These are phyloP conservation scores for Plasmodium gonderi DNA, from an alignment of 169 alveolate species.

Conservation along the genomic window DNA sequence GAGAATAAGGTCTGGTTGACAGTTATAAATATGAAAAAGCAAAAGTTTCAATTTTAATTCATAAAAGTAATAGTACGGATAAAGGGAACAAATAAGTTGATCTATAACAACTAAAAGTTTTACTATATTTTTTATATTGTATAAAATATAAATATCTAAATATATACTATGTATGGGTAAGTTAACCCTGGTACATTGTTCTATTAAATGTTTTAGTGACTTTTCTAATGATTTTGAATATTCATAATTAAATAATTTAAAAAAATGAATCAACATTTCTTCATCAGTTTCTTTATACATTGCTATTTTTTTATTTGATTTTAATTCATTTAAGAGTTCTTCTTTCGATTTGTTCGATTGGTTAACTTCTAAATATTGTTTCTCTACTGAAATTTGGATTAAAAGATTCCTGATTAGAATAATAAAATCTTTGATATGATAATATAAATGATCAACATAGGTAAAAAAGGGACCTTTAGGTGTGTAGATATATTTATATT, in stretches of 20 bases:
- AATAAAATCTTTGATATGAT: constrained; percentile 34
- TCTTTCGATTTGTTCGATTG: not conserved
- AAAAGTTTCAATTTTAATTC: constrained; percentile 56
- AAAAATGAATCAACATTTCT: constrained; percentile 7
- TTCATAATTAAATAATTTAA: not conserved
- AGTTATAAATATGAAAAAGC: constrained; percentile 10
- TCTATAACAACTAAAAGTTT: constrained; percentile 51
- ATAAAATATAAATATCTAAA: constrained; percentile 43
- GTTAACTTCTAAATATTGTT: not conserved
- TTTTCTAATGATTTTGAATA: constrained; percentile 19
- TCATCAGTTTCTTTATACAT: constrained; percentile 55
- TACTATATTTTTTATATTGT: constrained; percentile 24
- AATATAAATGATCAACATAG: constrained; percentile 14
- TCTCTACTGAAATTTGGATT: not conserved
- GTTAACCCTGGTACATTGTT: constrained; percentile 14
- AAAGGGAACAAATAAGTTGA: constrained; percentile 20
- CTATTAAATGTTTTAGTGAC: constrained; percentile 11
- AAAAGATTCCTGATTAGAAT: constrained; percentile 2
- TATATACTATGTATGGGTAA: constrained; percentile 59
- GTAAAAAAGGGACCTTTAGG: not conserved
- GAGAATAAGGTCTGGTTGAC: not conserved
- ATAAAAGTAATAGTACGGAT: constrained; percentile 57
- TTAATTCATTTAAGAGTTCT: not conserved
- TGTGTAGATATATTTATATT: constrained; percentile 17
- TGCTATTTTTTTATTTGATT: constrained; percentile 9